phyloP scores from a whole-genome alignment of 768 basidiomycete genomes.

The Daedaleopsis sinensis region DNA sequence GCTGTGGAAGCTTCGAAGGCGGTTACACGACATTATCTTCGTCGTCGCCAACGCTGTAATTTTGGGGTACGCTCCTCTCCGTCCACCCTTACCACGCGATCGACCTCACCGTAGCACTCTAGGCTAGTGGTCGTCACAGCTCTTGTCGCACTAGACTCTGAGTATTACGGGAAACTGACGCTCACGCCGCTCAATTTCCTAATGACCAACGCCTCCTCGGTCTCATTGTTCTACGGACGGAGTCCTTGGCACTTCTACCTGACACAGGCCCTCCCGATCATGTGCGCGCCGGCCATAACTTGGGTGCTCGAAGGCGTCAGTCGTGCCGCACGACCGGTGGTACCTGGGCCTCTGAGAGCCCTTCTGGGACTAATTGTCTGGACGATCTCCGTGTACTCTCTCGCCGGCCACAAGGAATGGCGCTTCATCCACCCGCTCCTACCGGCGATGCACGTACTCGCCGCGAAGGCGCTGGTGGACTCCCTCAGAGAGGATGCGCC shows the following conservation, averaged over 20 bases:
- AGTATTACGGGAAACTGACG: conserved; percentile 67
- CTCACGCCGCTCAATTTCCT: conserved; percentile 86
- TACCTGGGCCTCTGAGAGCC: conserved; percentile 31
- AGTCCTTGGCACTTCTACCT: conserved; percentile 91
- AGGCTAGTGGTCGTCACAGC: conserved; percentile 14
- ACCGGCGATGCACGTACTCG: conserved; percentile 80
- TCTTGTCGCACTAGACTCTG: conserved; percentile 55
- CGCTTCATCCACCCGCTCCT: conserved; percentile 92
- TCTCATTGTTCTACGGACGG: conserved; percentile 92
- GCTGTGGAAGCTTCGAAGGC: conserved; percentile 53
- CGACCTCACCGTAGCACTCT: background rate
- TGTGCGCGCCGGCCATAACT: conserved; percentile 74
- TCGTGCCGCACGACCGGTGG: conserved; percentile 27
- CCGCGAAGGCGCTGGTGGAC: conserved; percentile 70
- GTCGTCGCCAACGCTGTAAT: conserved; percentile 43
- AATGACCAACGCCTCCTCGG: conserved; percentile 75
- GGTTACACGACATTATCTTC: conserved; percentile 31
- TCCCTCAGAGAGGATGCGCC: background rate
- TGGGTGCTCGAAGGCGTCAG: conserved; percentile 68
- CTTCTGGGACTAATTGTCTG: conserved; percentile 59
- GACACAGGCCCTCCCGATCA: conserved; percentile 81
- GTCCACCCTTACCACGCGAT: background rate
- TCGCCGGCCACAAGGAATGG: conserved; percentile 96
- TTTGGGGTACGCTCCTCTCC: conserved; percentile 45
- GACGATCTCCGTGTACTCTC: conserved; percentile 72